Evolutionary conservation across 371 early-diverging fungal genomes (phyloP), one percentile per base, ranked within the genome.

Genomic region (Ordospora colligata): DNA sequence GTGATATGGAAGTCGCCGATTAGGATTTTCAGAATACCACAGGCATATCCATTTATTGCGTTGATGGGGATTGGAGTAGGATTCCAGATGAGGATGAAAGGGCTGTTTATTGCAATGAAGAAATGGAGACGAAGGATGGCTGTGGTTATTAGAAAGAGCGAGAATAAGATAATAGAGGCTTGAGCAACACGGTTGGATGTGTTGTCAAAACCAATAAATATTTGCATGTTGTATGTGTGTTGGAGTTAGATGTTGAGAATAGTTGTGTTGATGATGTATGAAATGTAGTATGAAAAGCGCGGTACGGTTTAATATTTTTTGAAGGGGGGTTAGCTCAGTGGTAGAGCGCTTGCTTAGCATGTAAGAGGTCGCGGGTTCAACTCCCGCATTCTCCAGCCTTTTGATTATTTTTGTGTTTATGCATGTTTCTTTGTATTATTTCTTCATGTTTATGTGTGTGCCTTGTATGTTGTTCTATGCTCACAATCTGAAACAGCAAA

Each of bases 261-360:
- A 32, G 32, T 32, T 32, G 1, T 32, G 1, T 32, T 32, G 32
- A 32, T 32, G 32, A 1, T 32, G 32, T 32, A 2, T 2, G 5
- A 5, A 2, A 32, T 32, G 32, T 5, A 5, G 2, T 32, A 32
- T 32, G 32, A 32, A 32, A 32, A 1, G 5, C 32, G 5, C 32
- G 32, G 2, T 32, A 5, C 32, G 32, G 1, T 1, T 5, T 32
- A 5, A 1, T n/a, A 2, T 8, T 67, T 19, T 14, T 19, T 50
- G 23, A 27, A 50, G 73, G 73, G 65, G 65, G 63, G 65, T 73
- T 83, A 82, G 83, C 84, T 85, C 82, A 83, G 81, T 80, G 83
- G 85, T 83, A 85, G 82, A 85, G 83, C 83, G 81, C 78, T 85
- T 80, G 83, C 80, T 85, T 83, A 80, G 85, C 84, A 81, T 82